Conservation (phyloP, 176 grass and related monocot genomes). For the Secale cereale region DNA sequence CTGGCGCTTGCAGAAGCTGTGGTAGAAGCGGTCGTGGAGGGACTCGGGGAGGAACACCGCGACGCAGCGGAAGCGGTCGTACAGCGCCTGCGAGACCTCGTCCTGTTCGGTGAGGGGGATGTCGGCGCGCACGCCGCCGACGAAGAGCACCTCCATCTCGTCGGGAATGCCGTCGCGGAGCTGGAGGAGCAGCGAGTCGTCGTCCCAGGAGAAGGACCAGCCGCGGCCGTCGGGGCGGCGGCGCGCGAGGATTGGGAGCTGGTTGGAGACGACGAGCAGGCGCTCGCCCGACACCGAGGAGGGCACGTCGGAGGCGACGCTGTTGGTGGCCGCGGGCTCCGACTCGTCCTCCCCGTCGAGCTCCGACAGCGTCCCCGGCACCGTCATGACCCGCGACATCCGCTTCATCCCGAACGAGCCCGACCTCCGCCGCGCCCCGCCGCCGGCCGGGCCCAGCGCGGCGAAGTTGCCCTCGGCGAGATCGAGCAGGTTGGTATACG, state of each 20-base stretch:
- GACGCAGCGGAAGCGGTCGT: slow-evolving; percentile 77
- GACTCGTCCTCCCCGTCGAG: slow-evolving; percentile 79
- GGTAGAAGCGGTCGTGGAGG: slow-evolving; percentile 74
- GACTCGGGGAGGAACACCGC: slow-evolving; percentile 78
- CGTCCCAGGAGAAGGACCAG: slow-evolving; percentile 91
- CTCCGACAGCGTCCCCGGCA: slow-evolving; percentile 79
- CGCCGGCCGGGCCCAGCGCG: slow-evolving; percentile 54
- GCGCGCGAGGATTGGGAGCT: slow-evolving; percentile 63
- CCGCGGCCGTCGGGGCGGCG: slow-evolving; percentile 81
- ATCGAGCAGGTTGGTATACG: slow-evolving; percentile 90
- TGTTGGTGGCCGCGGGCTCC: slow-evolving; percentile 52
- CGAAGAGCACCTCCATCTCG: slow-evolving; percentile 94
- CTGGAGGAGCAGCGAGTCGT: slow-evolving; percentile 87
- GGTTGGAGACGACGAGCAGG: slow-evolving; percentile 77
- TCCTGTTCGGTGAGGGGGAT: slow-evolving; percentile 74
- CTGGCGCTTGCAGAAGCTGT: slow-evolving; percentile 83
- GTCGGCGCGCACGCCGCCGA: slow-evolving; percentile 75
- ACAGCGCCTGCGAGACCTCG: slow-evolving; percentile 78
- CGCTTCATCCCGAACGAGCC: slow-evolving; percentile 58
- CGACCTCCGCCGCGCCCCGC: slow-evolving; percentile 33
- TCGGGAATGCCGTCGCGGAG: slow-evolving; percentile 87
- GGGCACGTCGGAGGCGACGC: slow-evolving; percentile 74
- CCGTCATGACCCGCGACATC: slow-evolving; percentile 95
- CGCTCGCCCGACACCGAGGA: slow-evolving; percentile 74
- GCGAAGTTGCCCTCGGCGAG: slow-evolving; percentile 88